Evolutionary conservation across 495 filamentous ascomycete species (phyloP), one percentile per base, ranked within the genome.

Genomic region (Penicillium atrosanguineum): DNA sequence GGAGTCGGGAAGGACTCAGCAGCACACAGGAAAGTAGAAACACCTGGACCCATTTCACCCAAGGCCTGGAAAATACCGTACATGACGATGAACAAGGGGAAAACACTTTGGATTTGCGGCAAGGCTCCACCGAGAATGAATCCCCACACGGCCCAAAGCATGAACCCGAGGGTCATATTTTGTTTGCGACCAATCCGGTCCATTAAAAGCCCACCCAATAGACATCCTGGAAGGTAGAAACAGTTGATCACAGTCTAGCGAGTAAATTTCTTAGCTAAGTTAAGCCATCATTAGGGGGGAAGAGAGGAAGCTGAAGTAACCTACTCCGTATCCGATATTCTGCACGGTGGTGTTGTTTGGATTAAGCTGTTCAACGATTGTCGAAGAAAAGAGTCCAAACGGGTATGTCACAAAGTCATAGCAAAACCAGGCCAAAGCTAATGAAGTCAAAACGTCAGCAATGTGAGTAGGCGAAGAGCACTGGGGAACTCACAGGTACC

Each of bases 1-100:
- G 77, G 72, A 0, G 77, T 82, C 1, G 77, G 76, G 52, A 82
- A 80, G 0, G 71, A 77, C 41, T 82, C 77, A 0, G 72, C 67
- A 5, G 68, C 67, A 34, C 67, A 74, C 21, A 77, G 64, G 49
- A 79, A 76, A 16, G 68, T 77, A 3, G 71, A 64, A 14, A 73
- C 75, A 0, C 75, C 78, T 3, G 78, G 78, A 0, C 78, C 77
- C 66, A 79, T 73, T 46, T 77, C 73, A 3, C 75, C 71, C 1
- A 78, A 62, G 0, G 70, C 64, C 28, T 74, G 64, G 58, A 80
- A 79, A 39, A 81, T 70, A 7, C 76, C 77, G 52, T 80, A 81
- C 44, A 81, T 67, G 7, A 80, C 68, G 0, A 83, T 62, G 44
- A 83, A 81, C 6, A 81, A 66, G 0, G 77, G 71, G 36, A 79